phyloP scores from a whole-genome alignment of 1,284 basidiomycete genomes.

The Ceraceosorus guamensis region DNA sequence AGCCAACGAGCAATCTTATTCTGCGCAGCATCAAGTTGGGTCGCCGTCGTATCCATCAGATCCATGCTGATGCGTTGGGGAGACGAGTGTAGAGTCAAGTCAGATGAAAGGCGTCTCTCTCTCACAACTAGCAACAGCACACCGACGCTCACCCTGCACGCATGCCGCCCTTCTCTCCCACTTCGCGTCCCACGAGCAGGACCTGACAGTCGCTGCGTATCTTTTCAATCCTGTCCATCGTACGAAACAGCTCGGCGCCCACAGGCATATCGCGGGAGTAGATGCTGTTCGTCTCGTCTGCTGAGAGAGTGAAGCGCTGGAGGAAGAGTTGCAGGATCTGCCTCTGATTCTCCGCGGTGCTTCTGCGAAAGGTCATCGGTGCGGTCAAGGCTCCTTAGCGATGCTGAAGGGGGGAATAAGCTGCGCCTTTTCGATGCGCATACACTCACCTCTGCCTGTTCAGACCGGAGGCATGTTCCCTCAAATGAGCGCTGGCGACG shows the following conservation, averaged over 20 bases:
- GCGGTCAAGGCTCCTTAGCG: neutral
- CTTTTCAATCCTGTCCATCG: constrained; percentile 75
- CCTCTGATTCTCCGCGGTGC: constrained; percentile 55
- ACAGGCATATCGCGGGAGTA: constrained; percentile 71
- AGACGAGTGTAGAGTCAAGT: too few species aligned
- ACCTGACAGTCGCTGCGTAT: constrained; percentile 79
- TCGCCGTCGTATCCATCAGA: constrained; percentile 74
- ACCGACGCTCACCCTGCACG: constrained; percentile 8
- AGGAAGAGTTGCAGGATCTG: constrained; percentile 74
- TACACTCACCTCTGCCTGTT: constrained; percentile 10
- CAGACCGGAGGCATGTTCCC: constrained; percentile 15
- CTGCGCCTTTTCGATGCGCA: constrained; percentile 11
- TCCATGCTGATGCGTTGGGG: constrained; percentile 46
- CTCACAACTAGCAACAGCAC: too few species aligned
- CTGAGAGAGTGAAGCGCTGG: constrained; percentile 70
- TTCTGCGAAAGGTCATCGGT: constrained; percentile 55
- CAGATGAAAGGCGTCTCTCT: too few species aligned
- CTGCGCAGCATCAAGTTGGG: constrained; percentile 78
- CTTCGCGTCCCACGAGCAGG: constrained; percentile 71
- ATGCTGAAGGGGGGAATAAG: neutral
- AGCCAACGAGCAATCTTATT: constrained; percentile 81
- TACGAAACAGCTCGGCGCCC: constrained; percentile 65
- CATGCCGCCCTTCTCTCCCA: constrained; percentile 48
- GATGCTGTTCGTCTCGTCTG: constrained; percentile 66
- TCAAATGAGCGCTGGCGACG: constrained; percentile 20